A percentile compares a stretch with the other conserved stretches of the same genome.
Conservation (phyloP, 148 eudicot species). For the Heliosperma pusillum region DNA sequence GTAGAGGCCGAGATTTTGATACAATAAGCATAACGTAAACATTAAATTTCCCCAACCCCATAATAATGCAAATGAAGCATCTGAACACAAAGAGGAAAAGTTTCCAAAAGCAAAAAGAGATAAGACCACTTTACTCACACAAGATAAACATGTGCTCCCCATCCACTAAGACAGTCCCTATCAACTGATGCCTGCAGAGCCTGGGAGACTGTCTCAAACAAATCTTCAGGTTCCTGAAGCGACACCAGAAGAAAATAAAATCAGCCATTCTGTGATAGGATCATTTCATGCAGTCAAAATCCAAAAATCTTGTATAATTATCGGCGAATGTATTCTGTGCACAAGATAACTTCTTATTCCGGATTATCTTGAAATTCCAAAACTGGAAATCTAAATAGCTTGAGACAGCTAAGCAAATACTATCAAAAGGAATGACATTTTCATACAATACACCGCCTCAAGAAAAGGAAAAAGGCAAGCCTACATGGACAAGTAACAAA, state of each 20-base stretch:
- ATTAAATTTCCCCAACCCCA: neutral
- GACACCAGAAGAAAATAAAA: neutral
- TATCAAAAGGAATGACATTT: no score
- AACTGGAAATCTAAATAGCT: conserved; percentile 1
- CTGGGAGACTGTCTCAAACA: conserved; percentile 94
- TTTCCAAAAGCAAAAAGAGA: neutral
- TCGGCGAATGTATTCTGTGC: neutral
- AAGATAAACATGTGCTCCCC: conserved; percentile 97
- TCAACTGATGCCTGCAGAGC: conserved; percentile 86
- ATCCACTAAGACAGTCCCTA: conserved; percentile 91
- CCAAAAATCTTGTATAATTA: neutral
- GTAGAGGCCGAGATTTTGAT: no score
- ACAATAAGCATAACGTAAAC: no score
- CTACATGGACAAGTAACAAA: no score
- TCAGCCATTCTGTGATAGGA: no score
- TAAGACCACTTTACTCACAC: conserved; percentile 54
- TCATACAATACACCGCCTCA: no score
- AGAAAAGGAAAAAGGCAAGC: no score
- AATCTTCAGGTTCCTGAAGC: conserved; percentile 78
- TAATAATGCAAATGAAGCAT: neutral
- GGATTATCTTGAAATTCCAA: neutral
- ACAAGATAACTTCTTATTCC: neutral
- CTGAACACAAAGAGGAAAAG: neutral
- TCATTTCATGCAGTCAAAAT: neutral
- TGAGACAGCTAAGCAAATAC: neutral